A percentile compares a stretch with the other conserved stretches of the same genome.
Conservation (phyloP, 495 filamentous ascomycete genomes). For the Xylaria intraflava region DNA sequence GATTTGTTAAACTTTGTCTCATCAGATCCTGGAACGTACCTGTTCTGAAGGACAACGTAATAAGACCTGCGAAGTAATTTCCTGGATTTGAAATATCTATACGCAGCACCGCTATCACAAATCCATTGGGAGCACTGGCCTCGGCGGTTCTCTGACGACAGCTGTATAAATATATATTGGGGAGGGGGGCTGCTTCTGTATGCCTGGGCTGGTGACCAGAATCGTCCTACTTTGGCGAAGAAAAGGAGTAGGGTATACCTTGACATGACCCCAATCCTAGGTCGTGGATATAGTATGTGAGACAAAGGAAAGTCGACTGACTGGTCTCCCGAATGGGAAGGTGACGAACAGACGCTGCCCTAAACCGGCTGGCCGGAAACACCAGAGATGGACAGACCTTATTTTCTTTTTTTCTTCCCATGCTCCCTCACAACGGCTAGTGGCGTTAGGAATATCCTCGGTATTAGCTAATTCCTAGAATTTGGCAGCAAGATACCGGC, state of each 20-base stretch:
- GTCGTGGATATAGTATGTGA: neutral
- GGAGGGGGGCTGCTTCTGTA: neutral
- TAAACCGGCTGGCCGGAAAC: neutral
- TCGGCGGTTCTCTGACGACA: neutral
- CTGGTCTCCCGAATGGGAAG: neutral
- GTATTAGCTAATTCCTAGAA: neutral
- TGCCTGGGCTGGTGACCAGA: neutral
- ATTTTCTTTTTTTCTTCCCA: neutral
- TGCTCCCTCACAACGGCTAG: neutral
- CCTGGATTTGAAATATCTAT: neutral
- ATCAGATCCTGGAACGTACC: neutral
- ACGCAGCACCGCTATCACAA: neutral
- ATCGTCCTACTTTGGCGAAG: neutral
- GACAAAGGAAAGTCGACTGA: neutral
- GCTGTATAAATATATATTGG: neutral
- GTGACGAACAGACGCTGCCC: neutral
- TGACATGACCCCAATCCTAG: neutral
- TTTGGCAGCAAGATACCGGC: neutral
- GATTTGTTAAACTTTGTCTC: neutral
- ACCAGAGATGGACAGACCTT: neutral
- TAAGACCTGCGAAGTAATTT: neutral
- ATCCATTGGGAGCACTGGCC: neutral
- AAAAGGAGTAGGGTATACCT: no score
- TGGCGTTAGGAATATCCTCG: neutral
- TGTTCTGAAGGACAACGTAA: neutral